phyloP scores from a whole-genome alignment of 2,329 filamentous ascomycete genomes.

The Biscogniauxia mediterranea region DNA sequence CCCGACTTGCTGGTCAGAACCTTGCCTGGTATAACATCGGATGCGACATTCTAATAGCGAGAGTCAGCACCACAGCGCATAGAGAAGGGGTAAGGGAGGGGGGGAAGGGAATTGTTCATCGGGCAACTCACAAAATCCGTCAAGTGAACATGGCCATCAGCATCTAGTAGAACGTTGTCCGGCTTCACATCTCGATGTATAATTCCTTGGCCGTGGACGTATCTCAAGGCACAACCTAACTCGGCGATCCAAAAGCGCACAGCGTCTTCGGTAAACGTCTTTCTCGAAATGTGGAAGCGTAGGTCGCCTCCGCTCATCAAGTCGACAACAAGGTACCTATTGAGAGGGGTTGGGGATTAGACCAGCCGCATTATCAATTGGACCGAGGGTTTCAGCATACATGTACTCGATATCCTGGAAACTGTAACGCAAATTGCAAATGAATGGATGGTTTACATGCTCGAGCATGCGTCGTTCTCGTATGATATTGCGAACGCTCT shows the following conservation, averaged over 20 bases:
- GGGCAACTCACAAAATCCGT: constrained; percentile 81
- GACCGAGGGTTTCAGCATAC: constrained; percentile 50
- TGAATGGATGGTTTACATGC: constrained; percentile 95
- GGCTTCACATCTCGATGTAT: constrained; percentile 91
- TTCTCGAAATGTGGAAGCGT: constrained; percentile 95
- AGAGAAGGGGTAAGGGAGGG: neutral
- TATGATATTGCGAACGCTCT: constrained; percentile 97
- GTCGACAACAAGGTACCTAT: constrained; percentile 95
- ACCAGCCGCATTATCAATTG: neutral
- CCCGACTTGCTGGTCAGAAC: constrained; percentile 92
- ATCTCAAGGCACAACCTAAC: constrained; percentile 84
- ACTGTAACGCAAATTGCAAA: constrained; percentile 97
- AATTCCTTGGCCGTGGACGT: constrained; percentile 82
- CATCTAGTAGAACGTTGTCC: constrained; percentile 85
- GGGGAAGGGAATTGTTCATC: neutral
- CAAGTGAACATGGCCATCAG: constrained; percentile 91
- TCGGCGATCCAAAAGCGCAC: constrained; percentile 97
- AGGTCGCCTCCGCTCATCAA: constrained; percentile 97
- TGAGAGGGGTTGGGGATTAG: constrained; percentile 49
- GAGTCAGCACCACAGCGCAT: constrained; percentile 33
- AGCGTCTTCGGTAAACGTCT: constrained; percentile 96
- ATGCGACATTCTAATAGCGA: constrained; percentile 81
- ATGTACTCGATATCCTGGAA: constrained; percentile 99
- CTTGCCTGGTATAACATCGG: constrained; percentile 81
- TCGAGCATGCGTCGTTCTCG: constrained; percentile 97